Evolutionary conservation across 2,329 filamentous ascomycete genomes (phyloP), one percentile per base, ranked within the genome.

Genomic region (Endocalyx cinctus): DNA sequence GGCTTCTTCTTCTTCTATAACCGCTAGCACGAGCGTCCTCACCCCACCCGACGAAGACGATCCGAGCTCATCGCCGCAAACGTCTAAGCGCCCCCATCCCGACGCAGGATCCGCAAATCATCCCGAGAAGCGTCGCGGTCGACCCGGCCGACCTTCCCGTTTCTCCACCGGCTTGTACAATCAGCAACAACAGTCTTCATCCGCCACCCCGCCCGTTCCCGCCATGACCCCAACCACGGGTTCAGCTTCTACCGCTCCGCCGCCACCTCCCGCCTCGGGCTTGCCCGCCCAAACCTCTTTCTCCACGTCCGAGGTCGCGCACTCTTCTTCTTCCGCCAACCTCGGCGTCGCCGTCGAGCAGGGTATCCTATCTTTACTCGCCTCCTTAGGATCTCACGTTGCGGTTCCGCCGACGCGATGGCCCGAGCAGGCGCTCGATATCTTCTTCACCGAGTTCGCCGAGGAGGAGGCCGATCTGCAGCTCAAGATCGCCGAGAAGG

Each of bases 401-500:
- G n/a, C n/a, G n/a, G n/a, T n/a, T n/a, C n/a, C n/a, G n/a, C 51
- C 58, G 5, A 60, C 67, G 5, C 63, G 58, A 23, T 79, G 73
- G 73, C 64, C 70, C 5, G 74, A 79, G 50, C 69, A 72, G 50
- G 74, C 74, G 0, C 61, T 79, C 33, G 74, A 79, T 35, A 64
- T 77, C 5, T 72, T 79, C 47, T 78, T 79, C 53, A 62, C 65
- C 19, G 74, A 79, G 38, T 79, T 79, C 47, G 57, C 65, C 11
- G 64, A 69, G 29, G 74, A 78, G 43, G 72, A 78, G 38, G 59
- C 70, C 38, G 74, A 79, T 44, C 50, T 79, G 35, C 74, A 78
- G 58, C 60, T 79, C 25, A 74, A 72, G 52, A 73, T 79, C 20
- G 72, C 73, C 0, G 74, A 79, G 51, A 72, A 72, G 41, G 67